Base-by-base conservation (phyloP, 352 stramenopile genomes). In the Pythium phragmiticola region DNA sequence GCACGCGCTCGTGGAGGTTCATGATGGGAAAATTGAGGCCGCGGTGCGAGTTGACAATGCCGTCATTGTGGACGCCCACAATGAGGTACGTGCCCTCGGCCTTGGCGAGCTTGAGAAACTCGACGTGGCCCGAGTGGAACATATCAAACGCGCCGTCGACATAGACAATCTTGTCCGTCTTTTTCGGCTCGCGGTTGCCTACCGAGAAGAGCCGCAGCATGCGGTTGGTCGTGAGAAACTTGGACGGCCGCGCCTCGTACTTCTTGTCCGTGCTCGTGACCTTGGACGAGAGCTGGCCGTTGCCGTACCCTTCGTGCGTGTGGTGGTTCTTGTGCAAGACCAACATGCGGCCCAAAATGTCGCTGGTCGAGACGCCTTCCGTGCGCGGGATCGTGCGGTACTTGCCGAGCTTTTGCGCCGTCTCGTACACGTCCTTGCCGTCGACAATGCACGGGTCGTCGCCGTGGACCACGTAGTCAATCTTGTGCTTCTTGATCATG, bases 361-460 rank as follows among this genome's bases (percentile, higher is more conserved):
- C 97, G 13, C 96, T 99, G 2, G 97, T 99, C 9, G 92, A 98
- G 41, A 99, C 96, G 19, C 97, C 94, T 66, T 98, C 94, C 14
- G 92, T 98, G 43, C 94, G 86, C 23, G 97, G 97, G 73, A 99
- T 99, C 41, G 86, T 98, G 59, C 92, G 80, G 81, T 98, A 99
- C 75, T 97, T 98, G 68, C 96, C 96, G 56, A 97, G 82, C 68
- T 91, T 90, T 75, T 99, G 98, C 14, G 97, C 97, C 54, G 90
- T 89, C 66, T 96, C 96, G 74, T 99, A 99, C 42, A 99, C 97
- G 77, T 99, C 97, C 75, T 98, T 98, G 43, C 96, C 96, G 79
- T 99, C 94, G 3, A 99, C 96, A 62, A 99, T 98, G 81, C 97
- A 99, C 42, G 97, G 97, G 74, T 99, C 97, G 74, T 99, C 97